phyloP scores from a whole-genome alignment of 2,329 filamentous ascomycete genomes.

The Monosporascus cannonballus region DNA sequence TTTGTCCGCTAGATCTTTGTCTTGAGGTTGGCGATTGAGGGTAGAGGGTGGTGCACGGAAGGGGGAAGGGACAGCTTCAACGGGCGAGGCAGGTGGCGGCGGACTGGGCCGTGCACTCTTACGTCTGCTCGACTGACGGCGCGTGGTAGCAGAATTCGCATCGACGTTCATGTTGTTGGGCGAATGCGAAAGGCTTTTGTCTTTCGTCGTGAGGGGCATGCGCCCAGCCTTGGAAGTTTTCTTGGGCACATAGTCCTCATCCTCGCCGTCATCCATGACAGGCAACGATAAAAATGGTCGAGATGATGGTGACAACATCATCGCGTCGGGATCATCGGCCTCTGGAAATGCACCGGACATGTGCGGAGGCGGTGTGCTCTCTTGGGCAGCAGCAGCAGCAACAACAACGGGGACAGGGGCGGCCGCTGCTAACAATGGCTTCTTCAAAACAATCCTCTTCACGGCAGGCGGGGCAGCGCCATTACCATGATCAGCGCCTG shows the following conservation, averaged over 20 bases:
- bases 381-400: not conserved
- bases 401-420: conserved; percentile 10
- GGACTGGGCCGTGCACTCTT: conserved; percentile 20
- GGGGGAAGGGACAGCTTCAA: not conserved
- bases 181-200: conserved; percentile 1
- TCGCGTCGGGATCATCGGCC: conserved; percentile 2
- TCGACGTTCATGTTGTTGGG: conserved; percentile 6
- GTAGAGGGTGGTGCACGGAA: conserved; percentile 16
- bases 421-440: conserved; percentile 24
- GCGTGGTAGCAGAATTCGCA: conserved; percentile 9
- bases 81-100: conserved; percentile 2
- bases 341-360: conserved; percentile 14
- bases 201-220: conserved; percentile 6
- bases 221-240: conserved; percentile 19
- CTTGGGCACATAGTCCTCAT: conserved; percentile 39
- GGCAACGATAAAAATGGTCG: conserved; percentile 13
- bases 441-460: conserved; percentile 26
- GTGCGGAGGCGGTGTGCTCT: conserved; percentile 16
- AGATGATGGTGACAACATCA: conserved; percentile 18
- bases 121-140: conserved; percentile 20
- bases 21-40: conserved; percentile 19
- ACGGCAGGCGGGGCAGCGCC: conserved; percentile 12
- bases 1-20: conserved; percentile 42
- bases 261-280: conserved; percentile 28
- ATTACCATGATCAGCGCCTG: not conserved